phyloP scores from a whole-genome alignment of 2,329 filamentous ascomycete genomes.

The Paecilomyces sp. region DNA sequence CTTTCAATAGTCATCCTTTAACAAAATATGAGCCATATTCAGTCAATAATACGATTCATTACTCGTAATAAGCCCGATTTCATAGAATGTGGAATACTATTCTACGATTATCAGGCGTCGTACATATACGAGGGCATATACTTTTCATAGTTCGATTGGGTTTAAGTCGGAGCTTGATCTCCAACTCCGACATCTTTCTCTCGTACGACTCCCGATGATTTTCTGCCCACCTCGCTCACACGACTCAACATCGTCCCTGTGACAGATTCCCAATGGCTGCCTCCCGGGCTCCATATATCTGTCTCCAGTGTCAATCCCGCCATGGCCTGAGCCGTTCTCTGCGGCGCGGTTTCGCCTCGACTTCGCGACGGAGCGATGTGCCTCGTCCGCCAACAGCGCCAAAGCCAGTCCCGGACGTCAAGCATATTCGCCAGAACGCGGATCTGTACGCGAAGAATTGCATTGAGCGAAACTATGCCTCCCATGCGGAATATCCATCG shows the following conservation, averaged over 20 bases:
- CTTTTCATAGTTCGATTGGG: not conserved
- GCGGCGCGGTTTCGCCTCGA: conserved; percentile 15
- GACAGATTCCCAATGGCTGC: conserved; percentile 15
- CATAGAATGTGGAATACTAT: not conserved
- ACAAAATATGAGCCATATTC: not conserved
- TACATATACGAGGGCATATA: not conserved
- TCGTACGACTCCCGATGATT: not conserved
- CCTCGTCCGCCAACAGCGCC: conserved; percentile 64
- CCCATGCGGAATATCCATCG: conserved; percentile 45
- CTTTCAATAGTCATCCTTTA: not conserved
- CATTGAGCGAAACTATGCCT: conserved; percentile 71
- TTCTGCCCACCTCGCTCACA: not conserved
- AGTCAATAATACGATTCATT: not conserved
- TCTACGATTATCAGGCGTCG: not conserved
- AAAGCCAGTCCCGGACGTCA: conserved; percentile 73
- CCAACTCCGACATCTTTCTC: not conserved
- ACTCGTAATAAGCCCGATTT: not conserved
- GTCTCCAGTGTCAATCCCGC: conserved; percentile 24
- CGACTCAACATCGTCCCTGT: not conserved
- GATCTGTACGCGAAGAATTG: conserved; percentile 77
- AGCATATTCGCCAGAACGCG: conserved; percentile 81
- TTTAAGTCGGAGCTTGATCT: not conserved
- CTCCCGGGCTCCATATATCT: conserved; percentile 22
- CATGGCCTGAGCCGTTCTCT: conserved; percentile 7
- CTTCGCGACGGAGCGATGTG: conserved; percentile 14